A percentile compares a stretch with the other conserved stretches of the same genome.
Conservation (phyloP, 257 asterid species). For the Solanum etuberosum region DNA sequence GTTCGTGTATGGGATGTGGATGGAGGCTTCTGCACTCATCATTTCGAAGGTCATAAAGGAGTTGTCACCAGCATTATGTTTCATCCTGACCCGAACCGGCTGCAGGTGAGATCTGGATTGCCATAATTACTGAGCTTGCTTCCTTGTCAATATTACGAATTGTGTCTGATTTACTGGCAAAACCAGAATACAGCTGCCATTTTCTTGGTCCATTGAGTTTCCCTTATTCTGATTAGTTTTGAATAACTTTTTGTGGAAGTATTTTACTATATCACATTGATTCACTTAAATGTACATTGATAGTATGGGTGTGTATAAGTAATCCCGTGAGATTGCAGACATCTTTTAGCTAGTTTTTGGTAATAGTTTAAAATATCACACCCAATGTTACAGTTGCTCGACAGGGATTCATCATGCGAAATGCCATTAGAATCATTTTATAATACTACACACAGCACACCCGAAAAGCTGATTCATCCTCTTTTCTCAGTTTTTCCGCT, state of each 20-base stretch:
- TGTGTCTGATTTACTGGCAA: no score
- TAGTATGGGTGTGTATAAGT: neutral
- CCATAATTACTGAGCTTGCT: neutral
- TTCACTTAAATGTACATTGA: neutral
- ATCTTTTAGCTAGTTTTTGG: neutral
- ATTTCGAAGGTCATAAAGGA: conserved; percentile 90
- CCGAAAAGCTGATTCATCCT: neutral
- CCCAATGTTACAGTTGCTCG: neutral
- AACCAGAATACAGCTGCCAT: no score
- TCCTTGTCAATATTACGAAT: neutral
- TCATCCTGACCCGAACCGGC: conserved; percentile 68
- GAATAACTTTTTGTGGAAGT: neutral
- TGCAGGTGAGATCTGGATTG: conserved; percentile 46
- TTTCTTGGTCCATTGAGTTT: neutral
- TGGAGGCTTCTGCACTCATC: conserved; percentile 90
- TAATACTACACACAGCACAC: neutral
- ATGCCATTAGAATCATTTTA: neutral
- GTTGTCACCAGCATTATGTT: conserved; percentile 66
- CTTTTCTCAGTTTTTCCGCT: neutral
- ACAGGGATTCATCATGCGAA: neutral
- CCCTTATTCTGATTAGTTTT: neutral
- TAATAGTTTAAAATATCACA: neutral
- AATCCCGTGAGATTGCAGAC: neutral
- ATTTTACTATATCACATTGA: neutral
- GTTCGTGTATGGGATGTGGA: conserved; percentile 96